Evolutionary conservation across 2,329 filamentous ascomycete species (phyloP), one percentile per base, ranked within the genome.

Genomic region (Neocucurbitaria cava): DNA sequence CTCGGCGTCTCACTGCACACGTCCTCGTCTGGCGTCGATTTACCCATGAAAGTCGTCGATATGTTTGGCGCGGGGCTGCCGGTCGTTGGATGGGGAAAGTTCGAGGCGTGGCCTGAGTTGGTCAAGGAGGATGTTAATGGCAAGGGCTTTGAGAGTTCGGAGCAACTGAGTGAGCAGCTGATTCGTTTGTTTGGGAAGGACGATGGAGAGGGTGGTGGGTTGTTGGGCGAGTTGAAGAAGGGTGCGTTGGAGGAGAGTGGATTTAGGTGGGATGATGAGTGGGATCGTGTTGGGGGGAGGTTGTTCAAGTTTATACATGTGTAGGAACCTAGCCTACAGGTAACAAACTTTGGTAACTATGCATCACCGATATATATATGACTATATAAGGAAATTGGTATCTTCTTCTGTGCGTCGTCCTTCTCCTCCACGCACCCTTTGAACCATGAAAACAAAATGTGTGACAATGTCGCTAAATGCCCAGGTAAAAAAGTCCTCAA

Each of bases 1-100:
- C 81, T 99, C 0, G 95, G 95, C 9, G 86, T 99, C 21, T 96
- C 91, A 52, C 80, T 99, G 23, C 95, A 99, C 78, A 96, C 87
- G 61, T 97, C 92, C 13, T 96, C 90, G 62, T 96, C 92, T 2
- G 95, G 95, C 1, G 92, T 99, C 0, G 95, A 99, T 76, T 81
- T 99, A 18, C 95, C 95, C 0, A 99, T 99, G 95, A 99, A 99
- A 78, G 92, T 99, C 1, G 93, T 99, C 13, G 95, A 99, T 73
- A 97, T 99, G 93, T 98, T 99, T 73, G 95, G 95, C 2, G 90
- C 93, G 0, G 95, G 94, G 0, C 79, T 99, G 24, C 95, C 95
- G 0, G 95, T 99, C 0, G 88, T 89, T 0, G 94, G 92, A 3
- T 98, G 95, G 83, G 86, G 85, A 23, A 84, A 85, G 2, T 99